Evolutionary conservation across 2,329 filamentous ascomycete species (phyloP), one percentile per base, ranked within the genome.

Genomic region (Huntiella bhutanensis): DNA sequence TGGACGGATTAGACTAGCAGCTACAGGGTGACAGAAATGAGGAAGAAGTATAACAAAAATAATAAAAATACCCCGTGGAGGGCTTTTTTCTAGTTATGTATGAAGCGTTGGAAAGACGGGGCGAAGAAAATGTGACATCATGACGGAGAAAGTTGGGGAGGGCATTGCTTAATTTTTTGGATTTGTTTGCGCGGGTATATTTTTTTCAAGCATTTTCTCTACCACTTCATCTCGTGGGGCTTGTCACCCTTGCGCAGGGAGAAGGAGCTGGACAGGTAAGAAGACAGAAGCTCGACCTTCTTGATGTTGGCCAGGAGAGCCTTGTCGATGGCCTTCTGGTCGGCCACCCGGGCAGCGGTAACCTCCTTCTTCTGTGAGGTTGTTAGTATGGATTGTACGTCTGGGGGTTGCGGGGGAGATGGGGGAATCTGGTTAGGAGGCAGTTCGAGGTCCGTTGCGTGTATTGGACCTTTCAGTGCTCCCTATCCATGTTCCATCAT

Each of bases 161-260:
- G 32, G 28, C 22, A 43, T 43, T 28, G 48, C 36, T 45, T 41
- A 49, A 37, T 49, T 49, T 48, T 49, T 57, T 57, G 55, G 53
- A 54, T 55, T 53, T 28, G 22, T 52, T 49, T 49, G 48, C 48
- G 48, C 38, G 48, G 52, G 52, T 51, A 46, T 49, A 49, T 46
- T 28, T 28, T 28, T 28, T 28, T 43, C 41, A 39, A 49, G 49
- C 52, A 53, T 77, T 36, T 28, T 28, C 22, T 28, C 71, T 95
- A 98, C 79, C 88, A 98, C 72, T 84, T 83, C 91, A 98, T 96
- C 80, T 93, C 84, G 74, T 98, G 91, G 71, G 91, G 91, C 81
- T 88, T 87, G 77, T 98, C 88, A 64, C 91, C 91, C 76, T 87
- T 95, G 73, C 88, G 83, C 70, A 98, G 80, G 79, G 83, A 92